These are phyloP conservation scores for Lasiodiplodia gonubiensis DNA, from an alignment of 2,329 filamentous ascomycete genomes.

Conservation along the genomic window DNA sequence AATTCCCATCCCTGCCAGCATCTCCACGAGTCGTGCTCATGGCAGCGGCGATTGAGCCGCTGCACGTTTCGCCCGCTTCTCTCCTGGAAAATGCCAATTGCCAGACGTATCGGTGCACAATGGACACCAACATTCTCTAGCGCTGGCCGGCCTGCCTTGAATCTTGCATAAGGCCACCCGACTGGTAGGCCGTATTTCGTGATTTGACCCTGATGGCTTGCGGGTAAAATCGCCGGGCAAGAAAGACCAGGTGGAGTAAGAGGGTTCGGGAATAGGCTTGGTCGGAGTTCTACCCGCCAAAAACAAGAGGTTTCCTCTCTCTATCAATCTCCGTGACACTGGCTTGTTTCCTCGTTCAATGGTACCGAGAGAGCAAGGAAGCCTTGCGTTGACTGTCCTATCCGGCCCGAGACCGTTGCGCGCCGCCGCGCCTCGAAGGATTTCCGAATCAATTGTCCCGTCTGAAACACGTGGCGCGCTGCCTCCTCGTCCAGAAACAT, in stretches of 20 bases:
- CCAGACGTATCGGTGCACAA: constrained; percentile 2
- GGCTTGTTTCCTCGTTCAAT: neutral
- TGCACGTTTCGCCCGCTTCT: neutral
- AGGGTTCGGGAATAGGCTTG: constrained; percentile 1
- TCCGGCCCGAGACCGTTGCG: neutral
- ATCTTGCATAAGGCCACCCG: neutral
- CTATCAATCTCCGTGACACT: neutral
- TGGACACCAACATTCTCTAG: constrained; percentile 3
- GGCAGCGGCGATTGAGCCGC: neutral
- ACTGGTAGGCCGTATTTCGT: neutral
- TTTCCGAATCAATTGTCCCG: neutral
- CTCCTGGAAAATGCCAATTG: neutral
- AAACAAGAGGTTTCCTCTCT: constrained; percentile 9
- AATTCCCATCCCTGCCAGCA: neutral
- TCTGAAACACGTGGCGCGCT: constrained; percentile 6
- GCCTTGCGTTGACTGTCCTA: constrained; percentile 10
- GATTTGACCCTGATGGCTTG: neutral
- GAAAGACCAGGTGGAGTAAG: neutral
- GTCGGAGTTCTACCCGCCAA: constrained; percentile 11
- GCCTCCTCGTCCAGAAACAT: neutral
- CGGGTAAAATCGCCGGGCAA: neutral
- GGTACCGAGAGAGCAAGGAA: constrained; percentile 2
- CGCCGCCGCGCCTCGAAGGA: neutral
- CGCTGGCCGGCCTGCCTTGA: neutral
- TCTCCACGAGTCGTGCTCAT: constrained; percentile 3